Evolutionary conservation across 441 rosid genomes (phyloP), one percentile per base, ranked within the genome.

Genomic region (Corymbia calophylla): DNA sequence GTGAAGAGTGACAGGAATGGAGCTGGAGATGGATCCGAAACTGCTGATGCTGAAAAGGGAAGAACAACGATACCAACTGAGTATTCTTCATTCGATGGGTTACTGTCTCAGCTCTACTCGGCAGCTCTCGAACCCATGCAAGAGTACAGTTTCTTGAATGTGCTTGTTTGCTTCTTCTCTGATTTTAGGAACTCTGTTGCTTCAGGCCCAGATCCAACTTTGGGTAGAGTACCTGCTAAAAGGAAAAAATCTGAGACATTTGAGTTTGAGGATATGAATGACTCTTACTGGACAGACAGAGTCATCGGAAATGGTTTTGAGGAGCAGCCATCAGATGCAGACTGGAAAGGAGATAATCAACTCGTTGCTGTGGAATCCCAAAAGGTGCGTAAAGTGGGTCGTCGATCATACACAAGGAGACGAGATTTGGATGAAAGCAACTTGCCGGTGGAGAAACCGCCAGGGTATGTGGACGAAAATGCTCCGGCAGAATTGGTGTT

Each of bases 201-300:
- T 87, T 87, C 89, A 31, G 94, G 93, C 87, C 94, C 91, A 55
- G 90, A 88, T 88, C 88, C 91, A 88, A 82, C 55, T 48, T 64
- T 88, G 53, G 97, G 94, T 53, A 94, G 92, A 90, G 89, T 44
- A 39, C 89, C 92, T 68, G 94, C 93, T 53, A 95, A 95, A 92
- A 94, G 94, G 92, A 93, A 91, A 88, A 93, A 90, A 91, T 68
- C 96, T 1, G 98, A 94, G 93, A 93, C 99, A 89, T 98, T 96
- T 89, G 99, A 97, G 91, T 98, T 98, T 91, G 99, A 96, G 92
- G 99, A 98, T 92, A 94, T 93, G 99, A 96, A 92, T 51, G 99
- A 98, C 91, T 96, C 99, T 68, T 98, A 96, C 89, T 98, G 99
- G 99, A 98, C 98, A 56, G 99, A 98, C 93, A 94, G 97, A 91